Percentiles rank a stretch among this genome's conserved stretches.
phyloP scores from a whole-genome alignment of 345 rosid species.

The Psidium friedrichsthalianum region DNA sequence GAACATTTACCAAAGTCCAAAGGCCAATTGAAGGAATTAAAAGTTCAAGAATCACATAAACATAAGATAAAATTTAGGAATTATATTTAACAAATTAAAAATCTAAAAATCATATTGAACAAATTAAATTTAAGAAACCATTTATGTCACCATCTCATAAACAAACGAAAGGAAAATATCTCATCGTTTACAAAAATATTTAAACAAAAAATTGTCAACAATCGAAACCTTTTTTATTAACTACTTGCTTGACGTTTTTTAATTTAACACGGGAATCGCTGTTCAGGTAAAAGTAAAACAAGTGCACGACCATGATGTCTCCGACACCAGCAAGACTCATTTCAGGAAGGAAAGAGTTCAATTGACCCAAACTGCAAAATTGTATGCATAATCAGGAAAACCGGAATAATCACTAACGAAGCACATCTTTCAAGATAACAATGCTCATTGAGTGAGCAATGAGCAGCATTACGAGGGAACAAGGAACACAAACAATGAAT shows the following conservation, averaged over 20 bases:
- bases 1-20: too few relatives aligned
- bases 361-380: neutral
- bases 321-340: neutral
- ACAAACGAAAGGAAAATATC: neutral
- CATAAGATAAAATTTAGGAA: too few relatives aligned
- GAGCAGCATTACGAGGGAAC: neutral
- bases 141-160: too few relatives aligned
- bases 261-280: neutral
- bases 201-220: neutral
- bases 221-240: neutral
- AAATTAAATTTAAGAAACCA: too few relatives aligned
- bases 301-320: neutral
- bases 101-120: too few relatives aligned
- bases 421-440: neutral
- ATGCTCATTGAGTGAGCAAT: neutral
- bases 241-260: neutral
- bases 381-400: neutral
- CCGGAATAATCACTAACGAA: neutral
- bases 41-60: too few relatives aligned
- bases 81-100: too few relatives aligned
- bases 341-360: neutral
- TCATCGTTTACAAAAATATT: neutral
- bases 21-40: too few relatives aligned
- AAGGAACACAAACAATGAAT: slow-evolving; percentile 17
- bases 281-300: neutral